Percentiles rank a stretch among this genome's conserved stretches.
Conservation (phyloP, 176 grass and related monocot species). For the Avena insularis region DNA sequence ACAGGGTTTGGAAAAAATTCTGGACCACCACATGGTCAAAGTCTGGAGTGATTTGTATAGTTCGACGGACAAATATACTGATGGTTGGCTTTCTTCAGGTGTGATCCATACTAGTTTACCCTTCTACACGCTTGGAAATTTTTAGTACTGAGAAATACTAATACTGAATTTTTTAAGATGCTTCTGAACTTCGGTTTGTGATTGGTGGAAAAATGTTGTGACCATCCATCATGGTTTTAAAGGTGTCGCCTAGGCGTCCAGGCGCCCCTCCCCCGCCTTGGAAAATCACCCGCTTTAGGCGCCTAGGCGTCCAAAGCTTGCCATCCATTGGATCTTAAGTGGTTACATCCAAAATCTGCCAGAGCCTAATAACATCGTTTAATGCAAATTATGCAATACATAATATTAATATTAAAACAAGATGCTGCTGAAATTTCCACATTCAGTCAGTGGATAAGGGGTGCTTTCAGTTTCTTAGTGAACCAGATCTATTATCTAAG, state of each 20-base stretch:
- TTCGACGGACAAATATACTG: conserved; percentile 78
- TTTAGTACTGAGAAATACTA: background rate
- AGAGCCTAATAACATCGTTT: background rate
- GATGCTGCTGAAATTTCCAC: background rate
- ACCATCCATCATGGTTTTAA: background rate
- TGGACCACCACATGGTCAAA: conserved; percentile 79
- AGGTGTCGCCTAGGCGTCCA: too few species aligned
- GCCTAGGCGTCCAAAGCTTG: too few species aligned
- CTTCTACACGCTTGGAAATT: background rate
- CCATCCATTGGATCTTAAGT: background rate
- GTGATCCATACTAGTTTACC: conserved; percentile 23
- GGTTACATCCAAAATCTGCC: background rate
- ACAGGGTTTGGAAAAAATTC: conserved; percentile 88
- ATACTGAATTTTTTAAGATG: background rate
- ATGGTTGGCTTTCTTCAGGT: conserved; percentile 95
- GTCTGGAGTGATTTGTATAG: conserved; percentile 86
- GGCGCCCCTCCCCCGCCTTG: too few species aligned
- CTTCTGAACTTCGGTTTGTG: background rate
- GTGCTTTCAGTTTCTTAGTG: background rate
- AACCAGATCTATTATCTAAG: conserved; percentile 12
- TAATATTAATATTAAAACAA: background rate
- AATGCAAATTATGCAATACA: conserved; percentile 2
- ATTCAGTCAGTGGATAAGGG: background rate
- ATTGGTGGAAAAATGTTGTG: background rate
- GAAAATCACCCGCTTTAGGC: too few species aligned